Conservation (phyloP, 768 basidiomycete species). For the Pisolithus marmoratus region DNA sequence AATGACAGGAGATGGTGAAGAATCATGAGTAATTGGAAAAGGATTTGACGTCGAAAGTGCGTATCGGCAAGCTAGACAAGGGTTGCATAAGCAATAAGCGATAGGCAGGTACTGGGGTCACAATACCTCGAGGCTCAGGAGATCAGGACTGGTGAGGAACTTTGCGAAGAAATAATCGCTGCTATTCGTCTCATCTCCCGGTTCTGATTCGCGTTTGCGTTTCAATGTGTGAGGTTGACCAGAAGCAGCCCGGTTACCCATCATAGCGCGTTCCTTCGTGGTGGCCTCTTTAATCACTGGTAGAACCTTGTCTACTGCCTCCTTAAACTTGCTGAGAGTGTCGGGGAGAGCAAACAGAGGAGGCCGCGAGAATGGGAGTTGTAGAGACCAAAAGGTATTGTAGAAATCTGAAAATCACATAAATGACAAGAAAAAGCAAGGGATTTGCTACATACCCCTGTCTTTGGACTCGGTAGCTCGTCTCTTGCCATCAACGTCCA, state of each 20-base stretch:
- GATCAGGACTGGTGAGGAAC: slow-evolving; percentile 82
- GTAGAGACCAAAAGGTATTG: slow-evolving; percentile 85
- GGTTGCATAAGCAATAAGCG: slow-evolving; percentile 6
- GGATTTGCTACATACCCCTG: slow-evolving; percentile 41
- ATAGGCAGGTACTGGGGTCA: slow-evolving; percentile 2
- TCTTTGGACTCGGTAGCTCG: slow-evolving; percentile 30
- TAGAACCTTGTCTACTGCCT: slow-evolving; percentile 65
- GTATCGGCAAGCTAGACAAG: slow-evolving; percentile 73
- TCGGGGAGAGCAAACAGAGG: slow-evolving; percentile 54
- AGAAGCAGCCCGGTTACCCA: slow-evolving; percentile 58
- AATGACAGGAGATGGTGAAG: slow-evolving; percentile 70
- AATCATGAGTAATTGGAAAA: slow-evolving; percentile 80
- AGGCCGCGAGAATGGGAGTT: slow-evolving; percentile 80
- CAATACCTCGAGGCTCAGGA: slow-evolving; percentile 81
- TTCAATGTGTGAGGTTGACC: slow-evolving; percentile 41
- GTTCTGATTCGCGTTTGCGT: slow-evolving; percentile 59
- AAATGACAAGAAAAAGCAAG: background rate
- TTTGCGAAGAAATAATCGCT: slow-evolving; percentile 91
- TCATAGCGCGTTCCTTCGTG: slow-evolving; percentile 82
- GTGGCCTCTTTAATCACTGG: slow-evolving; percentile 82
- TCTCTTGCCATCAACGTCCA: slow-evolving; percentile 56
- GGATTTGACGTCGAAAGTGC: slow-evolving; percentile 87
- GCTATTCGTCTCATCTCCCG: slow-evolving; percentile 43
- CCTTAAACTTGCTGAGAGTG: slow-evolving; percentile 60
- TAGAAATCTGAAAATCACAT: slow-evolving; percentile 57